Base-by-base conservation (phyloP, 805 yeast genomes). In the Komagataella populi region DNA sequence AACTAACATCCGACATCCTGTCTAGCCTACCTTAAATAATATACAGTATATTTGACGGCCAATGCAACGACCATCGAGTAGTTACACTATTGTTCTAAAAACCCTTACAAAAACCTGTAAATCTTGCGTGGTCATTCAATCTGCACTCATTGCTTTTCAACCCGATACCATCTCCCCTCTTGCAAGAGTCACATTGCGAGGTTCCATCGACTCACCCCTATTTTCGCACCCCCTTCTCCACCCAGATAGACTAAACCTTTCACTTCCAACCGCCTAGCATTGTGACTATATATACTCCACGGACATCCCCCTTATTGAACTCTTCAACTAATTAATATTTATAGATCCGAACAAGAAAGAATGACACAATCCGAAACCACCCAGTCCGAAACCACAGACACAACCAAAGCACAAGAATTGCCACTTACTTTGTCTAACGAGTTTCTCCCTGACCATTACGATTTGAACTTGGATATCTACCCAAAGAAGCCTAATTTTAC, bases 401-500 rank as follows among this genome's bases (percentile, higher is more conserved):
- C 39, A 4, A 14, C 14, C 8, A 30, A 30, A 10, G 12, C 39
- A 14, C 39, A 30, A 30, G 52, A 59, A 65, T n/a, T 59, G 39
- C 39, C 39, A 8, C 39, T 30, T 14, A 30, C 39, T 30, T 30
- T 70, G 51, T 48, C 61, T 24, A 72, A 73, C 56, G 54, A 51
- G 44, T 65, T 56, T 49, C 50, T 69, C 5, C 80, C 81, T 6
- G 46, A 54, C 10, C 54, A 57, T 8, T 76, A 76, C 56, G 65
- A 61, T 16, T 61, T 76, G 44, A 52, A 57, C 3, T 51, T 75
- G 14, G 59, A 56, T 20, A 55, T 76, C 44, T 60, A 62, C 53
- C 73, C 71, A 44, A 30, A 58, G 6, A 75, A 72, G 59, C 76
- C 79, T 30, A 76, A 75, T 56, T 76, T 72, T 55, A 54, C 60